Conservation (phyloP, 352 stramenopile genomes). For the Pythium volutum region DNA sequence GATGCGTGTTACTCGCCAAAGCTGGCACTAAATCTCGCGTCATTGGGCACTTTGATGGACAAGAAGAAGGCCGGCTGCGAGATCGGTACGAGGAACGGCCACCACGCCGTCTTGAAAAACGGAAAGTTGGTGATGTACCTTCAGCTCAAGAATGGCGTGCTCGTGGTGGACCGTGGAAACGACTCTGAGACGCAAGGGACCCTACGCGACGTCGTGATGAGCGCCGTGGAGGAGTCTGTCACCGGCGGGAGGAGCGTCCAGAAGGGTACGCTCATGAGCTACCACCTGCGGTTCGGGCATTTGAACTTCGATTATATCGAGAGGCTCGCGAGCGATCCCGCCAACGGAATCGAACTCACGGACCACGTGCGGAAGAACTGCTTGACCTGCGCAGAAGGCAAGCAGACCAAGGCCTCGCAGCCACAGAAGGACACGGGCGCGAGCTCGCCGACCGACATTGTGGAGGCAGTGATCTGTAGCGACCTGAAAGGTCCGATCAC, state of each 20-base stretch:
- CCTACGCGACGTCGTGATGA: not conserved
- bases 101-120: not conserved
- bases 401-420: constrained; percentile 7
- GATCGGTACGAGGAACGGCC: not conserved
- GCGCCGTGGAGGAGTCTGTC: not conserved
- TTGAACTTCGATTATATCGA: constrained; percentile 14
- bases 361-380: not conserved
- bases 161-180: constrained; percentile 5
- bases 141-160: constrained; percentile 5
- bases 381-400: constrained; percentile 17
- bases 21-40: constrained; percentile 9
- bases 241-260: too few relatives aligned
- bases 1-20: too few relatives aligned
- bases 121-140: constrained; percentile 1
- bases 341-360: constrained; percentile 4
- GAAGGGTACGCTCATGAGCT: not conserved
- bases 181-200: not conserved
- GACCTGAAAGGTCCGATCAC: constrained; percentile 23
- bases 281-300: constrained; percentile 15
- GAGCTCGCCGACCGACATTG: constrained; percentile 5
- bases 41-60: not conserved
- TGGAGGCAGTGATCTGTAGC: constrained; percentile 19
- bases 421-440: constrained; percentile 6
- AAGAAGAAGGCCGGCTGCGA: constrained; percentile 4
- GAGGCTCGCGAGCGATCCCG: constrained; percentile 1